These are phyloP conservation scores for Wickerhamomyces sp. DNA, from an alignment of 1,139 yeast species.

Conservation along the genomic window DNA sequence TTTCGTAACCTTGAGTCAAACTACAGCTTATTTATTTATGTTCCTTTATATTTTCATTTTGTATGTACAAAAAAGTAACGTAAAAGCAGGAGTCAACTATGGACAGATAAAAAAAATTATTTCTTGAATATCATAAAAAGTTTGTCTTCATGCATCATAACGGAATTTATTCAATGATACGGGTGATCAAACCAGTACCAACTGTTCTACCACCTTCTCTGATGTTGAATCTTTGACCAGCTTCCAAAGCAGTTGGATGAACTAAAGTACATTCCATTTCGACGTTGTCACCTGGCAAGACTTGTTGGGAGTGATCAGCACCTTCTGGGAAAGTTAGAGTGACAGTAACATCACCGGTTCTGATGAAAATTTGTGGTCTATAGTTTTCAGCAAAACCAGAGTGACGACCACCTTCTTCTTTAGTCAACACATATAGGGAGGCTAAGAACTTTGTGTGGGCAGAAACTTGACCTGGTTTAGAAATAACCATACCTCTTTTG, in stretches of 20 bases:
- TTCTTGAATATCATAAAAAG: neutral
- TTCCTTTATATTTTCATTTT: neutral
- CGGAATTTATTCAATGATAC: slow-evolving; percentile 58
- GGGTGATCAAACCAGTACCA: slow-evolving; percentile 96
- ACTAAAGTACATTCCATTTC: slow-evolving; percentile 93
- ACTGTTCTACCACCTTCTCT: slow-evolving; percentile 99
- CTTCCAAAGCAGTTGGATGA: slow-evolving; percentile 91
- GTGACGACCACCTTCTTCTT: slow-evolving; percentile 99
- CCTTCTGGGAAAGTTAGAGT: slow-evolving; percentile 89
- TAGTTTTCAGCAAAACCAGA: slow-evolving; percentile 95
- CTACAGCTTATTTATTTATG: neutral
- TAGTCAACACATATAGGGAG: slow-evolving; percentile 84
- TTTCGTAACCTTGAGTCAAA: too few relatives aligned
- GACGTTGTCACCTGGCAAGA: slow-evolving; percentile 97
- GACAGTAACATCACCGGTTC: slow-evolving; percentile 95
- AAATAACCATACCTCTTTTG: slow-evolving; percentile 95
- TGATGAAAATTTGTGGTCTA: slow-evolving; percentile 96
- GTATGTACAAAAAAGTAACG: neutral
- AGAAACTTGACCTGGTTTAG: slow-evolving; percentile 88
- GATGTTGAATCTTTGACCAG: slow-evolving; percentile 96
- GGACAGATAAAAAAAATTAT: neutral
- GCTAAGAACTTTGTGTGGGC: slow-evolving; percentile 94
- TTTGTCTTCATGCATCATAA: neutral
- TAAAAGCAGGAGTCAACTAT: neutral
- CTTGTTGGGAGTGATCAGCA: slow-evolving; percentile 83